A percentile compares a stretch with the other conserved stretches of the same genome.
Evolutionary conservation across 2,329 filamentous ascomycete genomes (phyloP).

Genomic region (Blumeriella jaapii): DNA sequence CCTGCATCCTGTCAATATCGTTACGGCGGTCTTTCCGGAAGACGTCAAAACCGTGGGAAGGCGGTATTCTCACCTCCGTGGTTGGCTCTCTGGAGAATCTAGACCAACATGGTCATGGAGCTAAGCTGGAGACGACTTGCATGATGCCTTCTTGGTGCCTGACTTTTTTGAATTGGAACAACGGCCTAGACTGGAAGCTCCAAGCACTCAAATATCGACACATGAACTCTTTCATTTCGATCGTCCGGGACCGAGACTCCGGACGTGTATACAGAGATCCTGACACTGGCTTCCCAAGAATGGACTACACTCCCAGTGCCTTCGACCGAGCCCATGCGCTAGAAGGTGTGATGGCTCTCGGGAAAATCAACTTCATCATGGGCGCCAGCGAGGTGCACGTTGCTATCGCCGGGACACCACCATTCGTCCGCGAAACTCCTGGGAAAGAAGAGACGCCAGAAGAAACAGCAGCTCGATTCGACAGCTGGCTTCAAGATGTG

Average conservation of each 20-base stretch:
- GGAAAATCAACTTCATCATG: conserved; percentile 64
- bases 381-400: conserved; percentile 68
- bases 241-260: conserved; percentile 62
- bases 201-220: conserved; percentile 53
- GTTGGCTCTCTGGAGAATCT: conserved; percentile 68
- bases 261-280: conserved; percentile 66
- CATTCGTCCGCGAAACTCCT: conserved; percentile 36
- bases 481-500: conserved; percentile 43
- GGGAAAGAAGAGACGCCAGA: conserved; percentile 23
- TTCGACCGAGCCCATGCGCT: conserved; percentile 62
- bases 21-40: conserved; percentile 51
- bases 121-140: conserved; percentile 63
- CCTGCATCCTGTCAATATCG: conserved; percentile 57
- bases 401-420: conserved; percentile 45
- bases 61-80: conserved; percentile 62
- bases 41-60: conserved; percentile 56
- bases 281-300: conserved; percentile 45
- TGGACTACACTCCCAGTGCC: conserved; percentile 57
- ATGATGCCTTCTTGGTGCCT: conserved; percentile 60
- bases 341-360: conserved; percentile 56
- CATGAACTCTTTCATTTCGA: conserved; percentile 57
- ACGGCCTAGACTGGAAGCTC: conserved; percentile 61
- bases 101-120: conserved; percentile 66
- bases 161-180: conserved; percentile 51
- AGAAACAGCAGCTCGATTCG: conserved; percentile 46